Conservation (phyloP, 2,329 filamentous ascomycete genomes). For the Apiospora saccharicola region DNA sequence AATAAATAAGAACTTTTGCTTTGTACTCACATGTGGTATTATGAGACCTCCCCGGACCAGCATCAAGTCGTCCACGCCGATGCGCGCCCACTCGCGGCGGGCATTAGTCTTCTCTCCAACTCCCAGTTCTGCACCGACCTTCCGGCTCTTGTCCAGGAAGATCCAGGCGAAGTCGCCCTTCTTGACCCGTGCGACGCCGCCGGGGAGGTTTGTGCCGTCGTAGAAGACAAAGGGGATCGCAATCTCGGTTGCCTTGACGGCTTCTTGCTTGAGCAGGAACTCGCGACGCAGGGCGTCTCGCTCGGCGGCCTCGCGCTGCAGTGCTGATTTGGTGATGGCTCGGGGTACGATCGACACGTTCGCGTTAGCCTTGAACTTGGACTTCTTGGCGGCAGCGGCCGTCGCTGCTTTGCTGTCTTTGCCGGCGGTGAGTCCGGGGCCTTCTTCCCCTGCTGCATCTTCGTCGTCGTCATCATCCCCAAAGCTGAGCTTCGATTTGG, state of each 20-base stretch:
- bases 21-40: slow-evolving; percentile 82
- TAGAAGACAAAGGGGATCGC: slow-evolving; percentile 96
- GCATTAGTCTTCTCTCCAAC: slow-evolving; percentile 74
- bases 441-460: neutral
- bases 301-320: slow-evolving; percentile 79
- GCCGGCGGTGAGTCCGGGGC: slow-evolving; percentile 32
- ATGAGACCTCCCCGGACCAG: slow-evolving; percentile 90
- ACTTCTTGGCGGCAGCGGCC: slow-evolving; percentile 39
- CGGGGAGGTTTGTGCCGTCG: slow-evolving; percentile 88
- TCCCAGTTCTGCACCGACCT: slow-evolving; percentile 84
- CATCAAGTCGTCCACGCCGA: slow-evolving; percentile 95
- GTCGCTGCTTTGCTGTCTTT: slow-evolving; percentile 29
- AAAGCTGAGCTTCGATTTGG: slow-evolving; percentile 64
- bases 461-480: slow-evolving; percentile 68
- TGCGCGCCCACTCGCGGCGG: slow-evolving; percentile 85
- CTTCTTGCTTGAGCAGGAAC: slow-evolving; percentile 83
- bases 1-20: slow-evolving; percentile 9
- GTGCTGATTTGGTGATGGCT: slow-evolving; percentile 70
- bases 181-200: slow-evolving; percentile 83
- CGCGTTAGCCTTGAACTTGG: slow-evolving; percentile 68
- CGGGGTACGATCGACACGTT: slow-evolving; percentile 73
- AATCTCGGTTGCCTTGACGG: slow-evolving; percentile 88
- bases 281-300: slow-evolving; percentile 79
- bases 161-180: slow-evolving; percentile 95
- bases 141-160: slow-evolving; percentile 89